These are phyloP conservation scores for Boletus vermiculosoides DNA, from an alignment of 768 basidiomycete genomes.

Conservation along the genomic window DNA sequence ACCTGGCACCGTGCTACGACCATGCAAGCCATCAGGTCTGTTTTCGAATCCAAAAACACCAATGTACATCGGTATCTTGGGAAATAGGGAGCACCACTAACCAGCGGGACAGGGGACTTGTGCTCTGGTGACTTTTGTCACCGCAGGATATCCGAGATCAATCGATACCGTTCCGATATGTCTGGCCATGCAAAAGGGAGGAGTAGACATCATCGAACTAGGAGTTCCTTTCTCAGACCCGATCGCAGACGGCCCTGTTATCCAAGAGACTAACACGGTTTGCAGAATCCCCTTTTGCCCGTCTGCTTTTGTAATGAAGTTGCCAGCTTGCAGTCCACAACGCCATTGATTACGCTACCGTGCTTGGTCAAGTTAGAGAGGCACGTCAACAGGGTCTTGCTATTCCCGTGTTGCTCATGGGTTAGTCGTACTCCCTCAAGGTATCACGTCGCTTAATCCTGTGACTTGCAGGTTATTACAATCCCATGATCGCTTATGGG, in stretches of 20 bases:
- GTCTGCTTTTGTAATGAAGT: background rate
- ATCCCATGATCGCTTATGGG: slow-evolving; percentile 91
- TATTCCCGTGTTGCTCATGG: slow-evolving; percentile 63
- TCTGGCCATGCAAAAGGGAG: slow-evolving; percentile 91
- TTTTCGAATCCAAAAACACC: slow-evolving; percentile 28
- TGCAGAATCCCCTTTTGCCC: background rate
- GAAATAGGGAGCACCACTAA: slow-evolving; percentile 3
- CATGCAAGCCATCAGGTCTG: slow-evolving; percentile 31
- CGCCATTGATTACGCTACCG: slow-evolving; percentile 70
- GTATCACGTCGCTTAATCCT: background rate
- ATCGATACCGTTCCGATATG: slow-evolving; percentile 83
- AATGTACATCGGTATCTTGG: slow-evolving; percentile 7
- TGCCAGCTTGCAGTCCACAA: slow-evolving; percentile 82
- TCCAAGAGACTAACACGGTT: slow-evolving; percentile 90
- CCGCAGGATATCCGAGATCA: slow-evolving; percentile 83
- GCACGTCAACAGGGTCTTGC: slow-evolving; percentile 82
- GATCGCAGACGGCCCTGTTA: slow-evolving; percentile 91
- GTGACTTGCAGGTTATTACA: slow-evolving; percentile 80
- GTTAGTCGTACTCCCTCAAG: slow-evolving; percentile 7
- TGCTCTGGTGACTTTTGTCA: slow-evolving; percentile 85
- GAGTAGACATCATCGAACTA: slow-evolving; percentile 92
- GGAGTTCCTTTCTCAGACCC: slow-evolving; percentile 84
- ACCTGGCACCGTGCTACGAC: background rate
- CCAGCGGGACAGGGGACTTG: slow-evolving; percentile 35
- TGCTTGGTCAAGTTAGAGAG: slow-evolving; percentile 71